Evolutionary conservation across 305 asterid genomes (phyloP).

Genomic region (Fraxinus baroniana): DNA sequence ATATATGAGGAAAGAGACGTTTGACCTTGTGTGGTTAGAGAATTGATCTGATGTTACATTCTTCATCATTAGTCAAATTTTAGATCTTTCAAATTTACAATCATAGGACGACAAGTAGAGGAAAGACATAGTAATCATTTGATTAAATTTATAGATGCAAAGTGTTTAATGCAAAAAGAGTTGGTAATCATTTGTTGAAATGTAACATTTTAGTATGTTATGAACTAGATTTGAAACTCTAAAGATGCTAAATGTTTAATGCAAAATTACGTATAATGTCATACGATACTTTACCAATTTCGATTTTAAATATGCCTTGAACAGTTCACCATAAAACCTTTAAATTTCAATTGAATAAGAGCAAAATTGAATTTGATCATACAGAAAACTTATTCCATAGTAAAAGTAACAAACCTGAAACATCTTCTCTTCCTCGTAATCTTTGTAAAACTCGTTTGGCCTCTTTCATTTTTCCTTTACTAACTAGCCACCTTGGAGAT

Average conservation of each 20-base stretch:
- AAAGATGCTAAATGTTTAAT: too few relatives aligned
- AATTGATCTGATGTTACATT: too few relatives aligned
- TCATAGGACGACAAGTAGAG: background rate
- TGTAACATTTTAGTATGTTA: background rate
- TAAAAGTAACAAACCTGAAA: slow-evolving; percentile 49
- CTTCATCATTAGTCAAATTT: background rate
- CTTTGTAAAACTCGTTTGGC: slow-evolving; percentile 70
- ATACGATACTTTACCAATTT: background rate
- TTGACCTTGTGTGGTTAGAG: background rate
- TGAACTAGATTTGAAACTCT: background rate
- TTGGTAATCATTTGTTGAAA: background rate
- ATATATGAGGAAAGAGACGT: background rate
- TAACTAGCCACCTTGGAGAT: slow-evolving; percentile 97
- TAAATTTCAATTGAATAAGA: background rate
- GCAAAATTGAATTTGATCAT: background rate
- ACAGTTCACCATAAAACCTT: background rate
- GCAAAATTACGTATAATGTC: background rate
- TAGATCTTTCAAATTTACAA: background rate
- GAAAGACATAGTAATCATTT: background rate
- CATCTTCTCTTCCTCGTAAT: slow-evolving; percentile 84
- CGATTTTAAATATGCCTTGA: background rate
- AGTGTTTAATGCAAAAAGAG: background rate
- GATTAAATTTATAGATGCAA: background rate
- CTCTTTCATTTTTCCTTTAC: slow-evolving; percentile 81
- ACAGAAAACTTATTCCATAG: background rate